Evolutionary conservation across 306 rosid genomes (phyloP).

Genomic region (Prunus davidiana): DNA sequence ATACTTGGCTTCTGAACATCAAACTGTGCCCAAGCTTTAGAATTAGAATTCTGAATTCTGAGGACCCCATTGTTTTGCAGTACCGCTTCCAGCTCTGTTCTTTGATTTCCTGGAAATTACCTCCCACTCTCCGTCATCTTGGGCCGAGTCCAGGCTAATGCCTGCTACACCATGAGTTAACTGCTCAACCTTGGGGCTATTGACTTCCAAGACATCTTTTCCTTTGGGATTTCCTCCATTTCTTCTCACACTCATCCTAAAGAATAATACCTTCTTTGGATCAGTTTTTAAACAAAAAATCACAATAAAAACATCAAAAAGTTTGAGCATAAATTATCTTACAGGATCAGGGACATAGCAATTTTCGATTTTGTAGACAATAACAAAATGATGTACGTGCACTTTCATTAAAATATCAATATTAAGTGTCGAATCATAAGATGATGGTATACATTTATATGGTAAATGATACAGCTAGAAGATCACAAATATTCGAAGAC

Average conservation of each 20-base stretch:
- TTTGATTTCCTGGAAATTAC: constrained; percentile 54
- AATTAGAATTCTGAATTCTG: not conserved
- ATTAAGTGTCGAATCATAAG: not conserved
- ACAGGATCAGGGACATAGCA: not conserved
- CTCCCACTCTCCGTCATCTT: constrained; percentile 69
- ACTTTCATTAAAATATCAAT: not conserved
- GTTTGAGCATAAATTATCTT: not conserved
- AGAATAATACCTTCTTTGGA: not conserved
- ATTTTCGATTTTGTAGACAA: not conserved
- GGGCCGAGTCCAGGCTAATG: constrained; percentile 34
- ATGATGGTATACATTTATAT: not conserved
- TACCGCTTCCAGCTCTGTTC: constrained; percentile 61
- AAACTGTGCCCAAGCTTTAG: constrained; percentile 6
- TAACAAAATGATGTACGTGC: not conserved
- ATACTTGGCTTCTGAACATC: constrained; percentile 7
- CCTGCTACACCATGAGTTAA: constrained; percentile 49
- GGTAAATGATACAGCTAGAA: not conserved
- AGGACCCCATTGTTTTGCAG: constrained; percentile 30
- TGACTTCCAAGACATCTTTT: constrained; percentile 21
- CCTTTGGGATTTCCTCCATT: constrained; percentile 54
- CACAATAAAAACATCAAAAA: not conserved
- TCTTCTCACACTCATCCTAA: constrained; percentile 46
- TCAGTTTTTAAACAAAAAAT: not conserved
- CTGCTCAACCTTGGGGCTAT: constrained; percentile 35
- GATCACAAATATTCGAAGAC: too few species aligned